A percentile compares a stretch with the other conserved stretches of the same genome.
Evolutionary conservation across 1,139 yeast species (phyloP).

Genomic region (Taphrina populina): DNA sequence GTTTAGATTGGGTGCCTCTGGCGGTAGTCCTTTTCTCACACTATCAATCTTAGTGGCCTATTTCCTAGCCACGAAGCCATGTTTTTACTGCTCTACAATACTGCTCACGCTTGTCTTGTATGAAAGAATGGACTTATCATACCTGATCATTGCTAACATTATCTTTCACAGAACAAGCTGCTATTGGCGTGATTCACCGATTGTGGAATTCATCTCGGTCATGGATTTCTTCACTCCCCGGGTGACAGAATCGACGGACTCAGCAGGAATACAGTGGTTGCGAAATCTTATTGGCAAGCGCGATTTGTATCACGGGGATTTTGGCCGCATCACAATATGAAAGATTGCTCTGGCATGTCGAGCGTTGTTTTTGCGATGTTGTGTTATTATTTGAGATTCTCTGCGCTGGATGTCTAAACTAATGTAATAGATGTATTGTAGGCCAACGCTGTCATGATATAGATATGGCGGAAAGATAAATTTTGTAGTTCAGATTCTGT

Average conservation of each 20-base stretch:
- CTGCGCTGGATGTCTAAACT: too few relatives aligned
- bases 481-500: not conserved
- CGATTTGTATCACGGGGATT: constrained; percentile 5
- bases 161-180: constrained; percentile 10
- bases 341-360: too few relatives aligned
- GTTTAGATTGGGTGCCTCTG: constrained; percentile 7
- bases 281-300: constrained; percentile 8
- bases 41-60: constrained; percentile 21
- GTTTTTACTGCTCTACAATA: constrained; percentile 23
- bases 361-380: too few relatives aligned
- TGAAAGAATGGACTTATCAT: not conserved
- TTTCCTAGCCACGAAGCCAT: constrained; percentile 13
- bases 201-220: constrained; percentile 25
- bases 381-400: too few relatives aligned
- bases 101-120: constrained; percentile 23
- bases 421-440: too few relatives aligned
- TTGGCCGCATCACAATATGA: constrained; percentile 12
- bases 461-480: too few relatives aligned
- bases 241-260: not conserved
- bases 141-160: not conserved
- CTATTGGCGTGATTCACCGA: constrained; percentile 27
- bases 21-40: constrained; percentile 26
- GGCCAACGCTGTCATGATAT: too few relatives aligned
- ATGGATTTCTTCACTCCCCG: constrained; percentile 21
- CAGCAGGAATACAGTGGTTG: constrained; percentile 10